These are phyloP conservation scores for Fusarium palustre DNA, from an alignment of 2,329 filamentous ascomycete species.

Conservation along the genomic window DNA sequence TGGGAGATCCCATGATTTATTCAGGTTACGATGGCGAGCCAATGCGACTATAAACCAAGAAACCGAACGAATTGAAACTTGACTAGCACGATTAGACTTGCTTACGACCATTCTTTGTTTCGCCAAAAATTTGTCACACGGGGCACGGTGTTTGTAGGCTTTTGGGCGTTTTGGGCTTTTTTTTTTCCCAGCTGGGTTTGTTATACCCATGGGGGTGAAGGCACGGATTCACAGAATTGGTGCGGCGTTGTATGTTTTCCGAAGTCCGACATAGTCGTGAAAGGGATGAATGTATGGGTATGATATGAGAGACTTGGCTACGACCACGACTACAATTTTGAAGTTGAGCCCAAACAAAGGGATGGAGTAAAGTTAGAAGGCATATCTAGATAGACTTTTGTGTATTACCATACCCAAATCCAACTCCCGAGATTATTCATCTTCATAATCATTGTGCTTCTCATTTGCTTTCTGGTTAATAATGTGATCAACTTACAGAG, in stretches of 20 bases:
- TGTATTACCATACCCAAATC: constrained; percentile 32
- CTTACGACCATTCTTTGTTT: constrained; percentile 44
- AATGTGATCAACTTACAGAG: background rate
- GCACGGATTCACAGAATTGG: constrained; percentile 11
- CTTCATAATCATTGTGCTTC: background rate
- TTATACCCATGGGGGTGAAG: constrained; percentile 31
- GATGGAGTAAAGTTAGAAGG: constrained; percentile 21
- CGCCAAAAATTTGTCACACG: constrained; percentile 41
- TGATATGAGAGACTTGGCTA: constrained; percentile 14
- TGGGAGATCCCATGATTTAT: constrained; percentile 70
- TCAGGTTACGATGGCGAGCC: constrained; percentile 62
- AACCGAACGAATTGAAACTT: constrained; percentile 17
- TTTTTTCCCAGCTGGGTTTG: constrained; percentile 20
- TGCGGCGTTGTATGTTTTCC: constrained; percentile 29
- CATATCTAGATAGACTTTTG: constrained; percentile 35
- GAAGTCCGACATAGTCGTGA: constrained; percentile 18
- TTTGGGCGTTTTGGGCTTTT: background rate
- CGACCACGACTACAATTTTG: constrained; percentile 3
- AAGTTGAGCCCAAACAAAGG: constrained; percentile 8
- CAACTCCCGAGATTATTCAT: constrained; percentile 23
- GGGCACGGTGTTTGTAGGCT: constrained; percentile 38
- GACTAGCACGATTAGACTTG: constrained; percentile 44
- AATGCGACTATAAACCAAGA: constrained; percentile 54
- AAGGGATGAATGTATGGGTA: constrained; percentile 16
- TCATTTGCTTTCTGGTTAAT: background rate